A percentile compares a stretch with the other conserved stretches of the same genome.
phyloP scores from a whole-genome alignment of 2,329 filamentous ascomycete species.

The Rachicladosporium sp. region DNA sequence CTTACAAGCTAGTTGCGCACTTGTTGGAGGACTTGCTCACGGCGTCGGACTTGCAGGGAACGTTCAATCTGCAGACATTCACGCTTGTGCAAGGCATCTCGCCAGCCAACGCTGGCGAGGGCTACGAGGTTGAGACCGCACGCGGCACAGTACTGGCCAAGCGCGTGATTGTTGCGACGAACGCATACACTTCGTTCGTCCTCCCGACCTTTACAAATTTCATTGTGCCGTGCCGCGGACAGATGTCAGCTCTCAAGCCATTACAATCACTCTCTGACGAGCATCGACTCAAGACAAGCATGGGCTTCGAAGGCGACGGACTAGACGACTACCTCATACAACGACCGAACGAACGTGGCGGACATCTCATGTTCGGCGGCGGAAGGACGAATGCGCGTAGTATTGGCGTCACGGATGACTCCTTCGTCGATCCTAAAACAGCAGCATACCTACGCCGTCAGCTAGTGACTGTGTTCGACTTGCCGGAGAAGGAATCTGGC shows the following conservation, averaged over 20 bases:
- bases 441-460: constrained; percentile 42
- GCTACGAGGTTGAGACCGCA: constrained; percentile 53
- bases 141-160: constrained; percentile 54
- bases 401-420: constrained; percentile 50
- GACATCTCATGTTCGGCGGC: constrained; percentile 59
- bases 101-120: constrained; percentile 7
- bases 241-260: constrained; percentile 55
- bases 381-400: constrained; percentile 46
- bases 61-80: constrained; percentile 62
- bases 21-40: constrained; percentile 50
- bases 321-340: constrained; percentile 65
- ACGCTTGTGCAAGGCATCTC: constrained; percentile 44
- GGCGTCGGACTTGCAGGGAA: constrained; percentile 16
- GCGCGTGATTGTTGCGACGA: constrained; percentile 65
- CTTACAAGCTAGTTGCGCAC: constrained; percentile 70
- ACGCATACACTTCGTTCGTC: constrained; percentile 70
- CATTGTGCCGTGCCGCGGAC: constrained; percentile 65
- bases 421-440: constrained; percentile 43
- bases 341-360: constrained; percentile 39
- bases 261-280: constrained; percentile 27
- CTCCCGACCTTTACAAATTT: constrained; percentile 56
- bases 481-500: constrained; percentile 25
- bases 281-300: constrained; percentile 43
- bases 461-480: constrained; percentile 24
- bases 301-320: constrained; percentile 48